Evolutionary conservation across 2,329 filamentous ascomycete genomes (phyloP).

Genomic region (Alternaria longipes): DNA sequence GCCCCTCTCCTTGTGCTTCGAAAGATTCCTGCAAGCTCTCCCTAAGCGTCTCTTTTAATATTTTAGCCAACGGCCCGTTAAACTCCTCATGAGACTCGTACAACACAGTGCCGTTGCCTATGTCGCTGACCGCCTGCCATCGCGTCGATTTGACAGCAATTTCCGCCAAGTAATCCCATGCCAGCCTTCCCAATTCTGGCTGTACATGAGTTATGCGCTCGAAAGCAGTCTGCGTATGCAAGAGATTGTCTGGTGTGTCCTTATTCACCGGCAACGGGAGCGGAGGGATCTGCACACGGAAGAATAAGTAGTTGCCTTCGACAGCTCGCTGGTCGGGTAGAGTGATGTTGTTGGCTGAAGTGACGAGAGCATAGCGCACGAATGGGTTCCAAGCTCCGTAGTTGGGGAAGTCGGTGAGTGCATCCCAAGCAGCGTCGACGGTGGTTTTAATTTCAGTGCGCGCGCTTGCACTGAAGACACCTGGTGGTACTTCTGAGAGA

Average conservation of each 20-base stretch:
- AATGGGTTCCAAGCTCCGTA: constrained; percentile 48
- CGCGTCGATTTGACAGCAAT: constrained; percentile 28
- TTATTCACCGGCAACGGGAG: constrained; percentile 39
- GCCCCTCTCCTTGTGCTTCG: constrained; percentile 38
- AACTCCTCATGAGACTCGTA: constrained; percentile 47
- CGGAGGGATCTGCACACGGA: constrained; percentile 43
- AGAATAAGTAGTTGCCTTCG: constrained; percentile 32
- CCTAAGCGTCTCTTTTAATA: constrained; percentile 24
- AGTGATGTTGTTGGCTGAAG: constrained; percentile 29
- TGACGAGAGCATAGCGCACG: constrained; percentile 37
- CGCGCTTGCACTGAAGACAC: constrained; percentile 41
- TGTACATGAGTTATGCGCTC: constrained; percentile 45
- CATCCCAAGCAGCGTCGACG: constrained; percentile 34
- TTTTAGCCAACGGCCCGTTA: constrained; percentile 25
- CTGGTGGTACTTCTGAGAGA: constrained; percentile 35
- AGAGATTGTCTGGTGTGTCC: constrained; percentile 36
- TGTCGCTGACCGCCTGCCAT: constrained; percentile 42
- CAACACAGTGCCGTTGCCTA: constrained; percentile 34
- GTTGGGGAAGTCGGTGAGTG: constrained; percentile 37
- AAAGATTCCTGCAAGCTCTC: constrained; percentile 36
- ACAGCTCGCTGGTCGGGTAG: constrained; percentile 37
- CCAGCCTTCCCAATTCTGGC: constrained; percentile 32
- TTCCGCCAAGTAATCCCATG: constrained; percentile 34
- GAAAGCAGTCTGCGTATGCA: constrained; percentile 34
- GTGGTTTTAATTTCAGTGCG: constrained; percentile 38